A percentile compares a stretch with the other conserved stretches of the same genome.
phyloP scores from a whole-genome alignment of 495 filamentous ascomycete genomes.

The Copromyces sp. region DNA sequence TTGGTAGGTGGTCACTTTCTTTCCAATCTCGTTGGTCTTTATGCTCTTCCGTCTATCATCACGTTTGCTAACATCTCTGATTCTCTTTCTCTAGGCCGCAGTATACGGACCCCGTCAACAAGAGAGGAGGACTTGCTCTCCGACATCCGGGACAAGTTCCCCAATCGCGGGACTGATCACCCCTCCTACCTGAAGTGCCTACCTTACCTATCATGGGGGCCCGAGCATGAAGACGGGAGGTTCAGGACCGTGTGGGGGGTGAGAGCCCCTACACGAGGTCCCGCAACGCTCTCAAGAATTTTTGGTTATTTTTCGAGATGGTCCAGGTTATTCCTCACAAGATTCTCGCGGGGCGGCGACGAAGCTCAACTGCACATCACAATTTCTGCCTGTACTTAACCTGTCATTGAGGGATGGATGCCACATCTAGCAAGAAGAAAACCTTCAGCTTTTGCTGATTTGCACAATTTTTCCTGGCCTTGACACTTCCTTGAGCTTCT shows the following conservation, averaged over 20 bases:
- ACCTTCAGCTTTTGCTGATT: neutral
- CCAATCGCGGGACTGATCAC: neutral
- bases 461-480: neutral
- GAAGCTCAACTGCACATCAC: neutral
- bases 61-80: neutral
- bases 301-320: neutral
- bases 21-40: neutral
- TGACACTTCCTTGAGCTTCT: neutral
- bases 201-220: neutral
- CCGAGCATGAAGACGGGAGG: neutral
- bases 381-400: neutral
- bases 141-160: neutral
- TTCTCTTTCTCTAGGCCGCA: neutral
- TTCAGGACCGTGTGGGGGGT: constrained; percentile 18
- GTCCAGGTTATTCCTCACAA: neutral
- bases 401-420: neutral
- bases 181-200: neutral
- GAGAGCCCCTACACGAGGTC: constrained; percentile 71
- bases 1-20: neutral
- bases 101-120: neutral
- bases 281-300: constrained; percentile 80
- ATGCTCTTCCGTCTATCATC: neutral
- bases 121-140: neutral
- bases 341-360: neutral
- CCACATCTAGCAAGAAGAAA: neutral